Base-by-base conservation (phyloP, 768 basidiomycete species). In the Tricholoma flavovirens region DNA sequence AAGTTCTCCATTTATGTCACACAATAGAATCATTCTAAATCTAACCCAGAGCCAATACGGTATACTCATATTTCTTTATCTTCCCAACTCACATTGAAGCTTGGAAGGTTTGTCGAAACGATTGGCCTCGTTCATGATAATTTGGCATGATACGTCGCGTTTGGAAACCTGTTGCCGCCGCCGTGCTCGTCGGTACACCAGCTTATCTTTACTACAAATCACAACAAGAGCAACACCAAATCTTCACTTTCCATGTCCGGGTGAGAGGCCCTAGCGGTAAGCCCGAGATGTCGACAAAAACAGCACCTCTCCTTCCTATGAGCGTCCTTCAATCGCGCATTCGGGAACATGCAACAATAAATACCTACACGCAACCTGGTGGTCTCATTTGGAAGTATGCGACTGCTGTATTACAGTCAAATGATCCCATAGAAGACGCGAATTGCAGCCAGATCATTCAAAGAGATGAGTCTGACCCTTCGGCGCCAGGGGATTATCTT, bases 341-440 rank as follows among this genome's bases (percentile, higher is more conserved):
- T 50, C 75, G 68, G 46, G 79, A 83, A 61, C 73, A 82, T 59
- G 80, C 82, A 3, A 74, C 73, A 3, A 70, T 71, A 15, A 72
- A 81, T 53, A 73, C 72, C 17, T 71, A 79, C 46, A 56, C 72
- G 11, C 74, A 82, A 40, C 83, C 82, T 0, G 75, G 75, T 32
- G 83, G 85, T 15, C 71, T 82, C 52, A 70, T 77, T 11, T 92
- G 90, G 90, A 84, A 80, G 60, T 86, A 87, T 70, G 79, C 86
- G 49, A 95, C 88, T 3, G 90, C 91, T 15, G 81, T 78, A 32
- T 74, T 98, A 33, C 76, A 90, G 0, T 88, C 93, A 3, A 99
- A 99, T 65, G 83, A 88, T 57, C 91, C 93, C 7, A 85, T 97
- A 51, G 97, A 99, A 71, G 97, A 99, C 67, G 85, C 93, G 22